Evolutionary conservation across 2,329 filamentous ascomycete species (phyloP).

Genomic region (Amesomyces nigricolor): DNA sequence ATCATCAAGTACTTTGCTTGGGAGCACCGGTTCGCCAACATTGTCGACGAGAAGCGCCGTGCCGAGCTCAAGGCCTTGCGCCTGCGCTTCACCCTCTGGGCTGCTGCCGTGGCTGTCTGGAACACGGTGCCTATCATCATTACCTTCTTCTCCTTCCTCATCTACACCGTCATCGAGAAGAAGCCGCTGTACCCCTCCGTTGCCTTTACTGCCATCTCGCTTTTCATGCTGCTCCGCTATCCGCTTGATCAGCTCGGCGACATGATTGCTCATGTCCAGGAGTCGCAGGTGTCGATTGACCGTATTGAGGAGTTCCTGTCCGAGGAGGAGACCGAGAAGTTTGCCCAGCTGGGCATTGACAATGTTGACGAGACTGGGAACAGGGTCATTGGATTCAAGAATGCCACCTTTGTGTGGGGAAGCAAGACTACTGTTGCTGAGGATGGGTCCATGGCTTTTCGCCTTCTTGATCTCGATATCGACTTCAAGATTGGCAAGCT

Average conservation of each 20-base stretch:
- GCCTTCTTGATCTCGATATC: constrained; percentile 75
- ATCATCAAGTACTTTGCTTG: constrained; percentile 99
- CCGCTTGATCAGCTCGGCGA: constrained; percentile 94
- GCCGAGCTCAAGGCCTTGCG: constrained; percentile 74
- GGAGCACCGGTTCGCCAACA: constrained; percentile 83
- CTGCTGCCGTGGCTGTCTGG: constrained; percentile 87
- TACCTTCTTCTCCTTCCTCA: constrained; percentile 90
- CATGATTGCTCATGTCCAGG: constrained; percentile 97
- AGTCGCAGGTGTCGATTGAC: constrained; percentile 93
- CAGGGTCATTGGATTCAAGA: constrained; percentile 74
- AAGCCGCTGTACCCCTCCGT: constrained; percentile 87
- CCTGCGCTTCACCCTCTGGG: constrained; percentile 84
- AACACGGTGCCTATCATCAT: constrained; percentile 93
- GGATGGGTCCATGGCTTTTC: constrained; percentile 69
- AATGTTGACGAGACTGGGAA: constrained; percentile 64
- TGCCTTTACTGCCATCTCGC: constrained; percentile 90
- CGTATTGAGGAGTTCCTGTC: constrained; percentile 90
- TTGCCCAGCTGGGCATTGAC: constrained; percentile 69
- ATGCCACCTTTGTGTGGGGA: constrained; percentile 87
- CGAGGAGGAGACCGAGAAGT: constrained; percentile 96
- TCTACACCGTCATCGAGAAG: constrained; percentile 85
- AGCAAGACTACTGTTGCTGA: constrained; percentile 55
- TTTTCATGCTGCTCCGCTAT: constrained; percentile 89
- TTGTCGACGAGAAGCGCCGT: constrained; percentile 82
- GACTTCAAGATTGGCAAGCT: constrained; percentile 80